Evolutionary conservation across 1,139 yeast species (phyloP), one percentile per base, ranked within the genome.

Genomic region (Saccharomyces hybrid): DNA sequence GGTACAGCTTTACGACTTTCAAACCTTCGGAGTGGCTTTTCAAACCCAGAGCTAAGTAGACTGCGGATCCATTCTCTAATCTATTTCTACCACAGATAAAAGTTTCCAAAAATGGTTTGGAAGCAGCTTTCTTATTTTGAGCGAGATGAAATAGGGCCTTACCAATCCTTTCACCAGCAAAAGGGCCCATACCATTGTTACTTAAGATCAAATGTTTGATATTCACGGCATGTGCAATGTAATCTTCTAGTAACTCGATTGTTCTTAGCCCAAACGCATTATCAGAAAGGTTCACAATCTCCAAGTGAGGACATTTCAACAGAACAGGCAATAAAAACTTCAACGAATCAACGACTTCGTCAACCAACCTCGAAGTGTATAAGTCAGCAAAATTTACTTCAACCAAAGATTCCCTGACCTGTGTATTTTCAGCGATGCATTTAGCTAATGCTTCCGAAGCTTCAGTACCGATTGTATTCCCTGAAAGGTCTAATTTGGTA

Each of bases 181-280:
- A 87, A 31, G 99, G 99, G 25, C 99, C 99, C 83, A 93, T 85
- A 54, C 99, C 99, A 70, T 95, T 93, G 73, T 93, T 93, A 50
- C 97, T 86, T 60, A 95, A 77, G 60, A 88, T 84, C 70, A 95
- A 79, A 68, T 93, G 97, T 70, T 88, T 86, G 56, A 93, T 74
- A 27, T 96, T 83, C 16, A 82, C 78, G 50, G 95, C 96, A 63
- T 83, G 78, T 14, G 88, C 75, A 59, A 95, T 76, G 65, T 86
- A 91, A 41, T 75, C 78, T 67, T 91, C 97, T 58, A 93, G 79
- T 13, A 95, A 95, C 58, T 86, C 96, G 59, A 93, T 89, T 32
- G 98, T 88, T 69, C 95, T 96, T 68, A 93, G 84, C 8, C 99
- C 99, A 70, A 93, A 87, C 0, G 99, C 99, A 70, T 93, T 93